Evolutionary conservation across 2,329 filamentous ascomycete species (phyloP).

Genomic region (Fusarium proliferatum): DNA sequence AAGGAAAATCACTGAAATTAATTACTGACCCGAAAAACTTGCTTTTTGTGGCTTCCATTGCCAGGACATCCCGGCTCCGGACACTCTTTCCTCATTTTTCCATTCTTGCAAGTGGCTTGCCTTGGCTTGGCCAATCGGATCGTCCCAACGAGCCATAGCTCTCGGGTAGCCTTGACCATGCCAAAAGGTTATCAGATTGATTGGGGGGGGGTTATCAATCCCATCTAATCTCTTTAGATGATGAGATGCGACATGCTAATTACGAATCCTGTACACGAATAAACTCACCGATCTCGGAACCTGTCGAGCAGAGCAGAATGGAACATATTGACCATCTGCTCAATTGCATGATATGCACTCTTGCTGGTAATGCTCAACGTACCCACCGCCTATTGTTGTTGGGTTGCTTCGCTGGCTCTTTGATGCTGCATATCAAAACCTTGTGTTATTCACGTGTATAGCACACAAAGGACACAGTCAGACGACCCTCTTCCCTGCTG

Average conservation of each 20-base stretch:
- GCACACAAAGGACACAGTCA: conserved; percentile 17
- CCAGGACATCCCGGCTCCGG: neutral
- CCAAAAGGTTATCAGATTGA: conserved; percentile 36
- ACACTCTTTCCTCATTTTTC: conserved; percentile 13
- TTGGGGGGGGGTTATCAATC: conserved; percentile 42
- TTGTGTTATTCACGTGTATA: neutral
- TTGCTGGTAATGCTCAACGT: conserved; percentile 4
- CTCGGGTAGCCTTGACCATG: conserved; percentile 5
- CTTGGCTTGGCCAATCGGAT: conserved; percentile 33
- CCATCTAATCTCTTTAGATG: conserved; percentile 43
- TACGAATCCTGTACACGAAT: neutral
- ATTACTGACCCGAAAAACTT: neutral
- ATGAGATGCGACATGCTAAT: conserved; percentile 19
- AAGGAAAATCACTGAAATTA: neutral
- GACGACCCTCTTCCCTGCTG: conserved; percentile 11
- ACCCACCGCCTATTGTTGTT: conserved; percentile 8
- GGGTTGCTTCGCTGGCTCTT: conserved; percentile 9
- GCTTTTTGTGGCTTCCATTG: neutral
- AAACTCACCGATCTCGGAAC: conserved; percentile 38
- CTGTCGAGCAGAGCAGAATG: neutral
- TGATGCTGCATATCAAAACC: conserved; percentile 1
- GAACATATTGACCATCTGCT: neutral
- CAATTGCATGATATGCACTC: neutral
- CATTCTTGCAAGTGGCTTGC: neutral
- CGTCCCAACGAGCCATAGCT: conserved; percentile 11